These are phyloP conservation scores for Cutaneotrichosporon sp. DNA, from an alignment of 1,284 basidiomycete species.

Conservation along the genomic window DNA sequence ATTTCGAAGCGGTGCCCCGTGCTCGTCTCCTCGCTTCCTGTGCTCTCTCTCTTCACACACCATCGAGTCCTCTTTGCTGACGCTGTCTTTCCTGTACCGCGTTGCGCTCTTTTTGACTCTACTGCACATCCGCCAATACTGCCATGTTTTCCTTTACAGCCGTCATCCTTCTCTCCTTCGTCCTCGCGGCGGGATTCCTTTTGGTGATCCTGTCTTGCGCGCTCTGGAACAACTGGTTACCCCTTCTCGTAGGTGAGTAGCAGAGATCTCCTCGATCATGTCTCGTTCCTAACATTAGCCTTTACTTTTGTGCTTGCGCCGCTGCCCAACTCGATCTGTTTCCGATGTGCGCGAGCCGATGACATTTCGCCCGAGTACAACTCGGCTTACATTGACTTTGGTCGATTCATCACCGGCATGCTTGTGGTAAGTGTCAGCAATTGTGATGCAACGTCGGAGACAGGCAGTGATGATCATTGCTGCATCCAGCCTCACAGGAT, in stretches of 20 bases:
- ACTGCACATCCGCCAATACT: background rate
- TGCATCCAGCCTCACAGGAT: background rate
- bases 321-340: conserved; percentile 78
- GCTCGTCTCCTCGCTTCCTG: background rate
- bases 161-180: conserved; percentile 90
- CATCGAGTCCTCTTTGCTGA: too few relatives aligned
- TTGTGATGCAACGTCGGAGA: background rate
- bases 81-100: background rate
- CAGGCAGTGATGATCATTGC: background rate
- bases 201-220: conserved; percentile 98
- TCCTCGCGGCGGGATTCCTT: conserved; percentile 92
- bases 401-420: conserved; percentile 85
- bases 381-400: conserved; percentile 74
- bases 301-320: conserved; percentile 93
- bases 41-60: background rate
- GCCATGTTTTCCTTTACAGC: conserved; percentile 52
- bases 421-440: conserved; percentile 60
- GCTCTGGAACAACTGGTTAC: conserved; percentile 94
- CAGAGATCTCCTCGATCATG: background rate
- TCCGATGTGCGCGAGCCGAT: conserved; percentile 52
- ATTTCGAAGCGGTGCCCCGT: background rate
- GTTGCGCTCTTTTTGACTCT: background rate
- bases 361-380: conserved; percentile 56
- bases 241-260: conserved; percentile 79
- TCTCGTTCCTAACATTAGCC: conserved; percentile 57